Percentiles rank a stretch among this genome's conserved stretches.
Conservation (phyloP, 2,329 filamentous ascomycete species). For the Seiridium unicorne region DNA sequence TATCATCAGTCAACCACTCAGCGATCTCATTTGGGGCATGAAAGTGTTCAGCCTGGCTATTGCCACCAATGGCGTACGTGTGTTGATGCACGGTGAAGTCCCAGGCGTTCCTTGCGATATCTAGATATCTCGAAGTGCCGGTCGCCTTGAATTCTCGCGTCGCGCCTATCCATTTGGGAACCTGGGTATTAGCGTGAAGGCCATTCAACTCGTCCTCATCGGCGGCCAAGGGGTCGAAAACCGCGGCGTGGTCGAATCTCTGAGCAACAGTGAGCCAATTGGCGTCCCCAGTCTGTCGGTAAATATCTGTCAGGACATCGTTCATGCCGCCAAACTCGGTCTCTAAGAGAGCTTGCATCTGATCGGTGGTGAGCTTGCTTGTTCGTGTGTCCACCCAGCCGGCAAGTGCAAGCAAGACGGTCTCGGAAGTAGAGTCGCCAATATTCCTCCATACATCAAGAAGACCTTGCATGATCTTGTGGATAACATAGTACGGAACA, state of each 20-base stretch:
- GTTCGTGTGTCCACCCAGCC: slow-evolving; percentile 49
- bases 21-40: slow-evolving; percentile 44
- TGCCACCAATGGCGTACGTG: slow-evolving; percentile 52
- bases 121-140: slow-evolving; percentile 39
- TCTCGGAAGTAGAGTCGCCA: slow-evolving; percentile 38
- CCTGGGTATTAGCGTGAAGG: slow-evolving; percentile 51
- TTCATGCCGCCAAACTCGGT: slow-evolving; percentile 56
- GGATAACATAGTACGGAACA: slow-evolving; percentile 53
- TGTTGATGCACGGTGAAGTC: slow-evolving; percentile 43
- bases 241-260: slow-evolving; percentile 47
- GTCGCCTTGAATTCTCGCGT: slow-evolving; percentile 47
- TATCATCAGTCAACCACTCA: slow-evolving; percentile 40
- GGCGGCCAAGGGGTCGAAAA: slow-evolving; percentile 44
- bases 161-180: slow-evolving; percentile 54
- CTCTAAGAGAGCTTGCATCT: slow-evolving; percentile 47
- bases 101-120: slow-evolving; percentile 51
- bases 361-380: slow-evolving; percentile 33
- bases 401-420: slow-evolving; percentile 42
- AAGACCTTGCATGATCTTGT: slow-evolving; percentile 51
- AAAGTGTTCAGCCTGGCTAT: slow-evolving; percentile 54
- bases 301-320: slow-evolving; percentile 47
- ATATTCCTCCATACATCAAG: slow-evolving; percentile 47
- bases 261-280: slow-evolving; percentile 45
- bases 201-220: slow-evolving; percentile 45
- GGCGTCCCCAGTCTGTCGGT: slow-evolving; percentile 41